phyloP scores from a whole-genome alignment of 1,139 yeast species.

The Protomyces lactucae-debilis region DNA sequence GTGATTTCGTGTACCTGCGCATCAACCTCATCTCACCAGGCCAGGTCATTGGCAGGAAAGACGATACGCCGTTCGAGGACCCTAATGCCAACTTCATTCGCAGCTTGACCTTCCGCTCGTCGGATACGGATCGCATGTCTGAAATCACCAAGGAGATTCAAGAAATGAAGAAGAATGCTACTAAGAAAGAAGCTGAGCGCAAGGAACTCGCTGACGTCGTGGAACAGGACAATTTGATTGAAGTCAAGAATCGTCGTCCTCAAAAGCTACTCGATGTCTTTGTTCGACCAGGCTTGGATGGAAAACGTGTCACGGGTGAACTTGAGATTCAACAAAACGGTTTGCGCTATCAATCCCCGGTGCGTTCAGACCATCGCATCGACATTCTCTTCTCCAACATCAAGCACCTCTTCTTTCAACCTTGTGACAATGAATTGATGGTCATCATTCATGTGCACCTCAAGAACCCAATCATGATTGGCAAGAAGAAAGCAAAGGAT shows the following conservation, averaged over 20 bases:
- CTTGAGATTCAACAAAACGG: constrained; percentile 94
- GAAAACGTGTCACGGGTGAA: constrained; percentile 88
- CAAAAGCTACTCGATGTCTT: constrained; percentile 82
- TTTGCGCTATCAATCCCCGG: constrained; percentile 77
- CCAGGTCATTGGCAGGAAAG: constrained; percentile 59
- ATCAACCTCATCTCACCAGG: constrained; percentile 94
- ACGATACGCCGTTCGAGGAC: constrained; percentile 87
- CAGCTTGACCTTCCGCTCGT: constrained; percentile 80
- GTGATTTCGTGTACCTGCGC: constrained; percentile 85
- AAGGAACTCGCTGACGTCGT: constrained; percentile 94
- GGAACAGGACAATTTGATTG: constrained; percentile 80
- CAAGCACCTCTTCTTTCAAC: constrained; percentile 90
- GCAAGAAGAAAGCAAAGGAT: constrained; percentile 91
- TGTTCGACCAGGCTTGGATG: constrained; percentile 93
- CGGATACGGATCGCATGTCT: constrained; percentile 86
- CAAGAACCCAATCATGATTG: constrained; percentile 89
- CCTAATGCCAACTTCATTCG: constrained; percentile 82
- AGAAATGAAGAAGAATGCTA: constrained; percentile 87
- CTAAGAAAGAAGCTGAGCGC: constrained; percentile 83
- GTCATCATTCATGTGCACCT: constrained; percentile 90
- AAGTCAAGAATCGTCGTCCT: constrained; percentile 71
- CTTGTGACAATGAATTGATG: constrained; percentile 89
- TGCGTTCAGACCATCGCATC: constrained; percentile 76
- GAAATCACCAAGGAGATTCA: constrained; percentile 86
- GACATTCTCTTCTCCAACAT: constrained; percentile 87